Conservation (phyloP, 257 asterid genomes). For the Fraxinus americana region DNA sequence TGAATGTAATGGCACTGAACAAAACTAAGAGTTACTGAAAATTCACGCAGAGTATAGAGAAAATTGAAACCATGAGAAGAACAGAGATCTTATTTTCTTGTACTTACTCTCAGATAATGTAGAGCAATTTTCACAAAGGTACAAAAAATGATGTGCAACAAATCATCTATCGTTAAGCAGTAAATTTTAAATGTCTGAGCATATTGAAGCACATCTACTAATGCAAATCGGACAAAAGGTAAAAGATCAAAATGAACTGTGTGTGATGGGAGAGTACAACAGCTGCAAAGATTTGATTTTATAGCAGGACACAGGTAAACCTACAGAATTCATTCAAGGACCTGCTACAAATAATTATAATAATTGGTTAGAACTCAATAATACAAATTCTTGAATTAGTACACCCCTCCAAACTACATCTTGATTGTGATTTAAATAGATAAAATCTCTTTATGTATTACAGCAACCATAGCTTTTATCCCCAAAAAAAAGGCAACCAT, state of each 20-base stretch:
- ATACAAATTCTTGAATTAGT: too few species aligned
- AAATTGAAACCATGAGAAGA: not conserved
- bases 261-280: not conserved
- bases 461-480: too few species aligned
- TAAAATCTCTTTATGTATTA: too few species aligned
- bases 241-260: not conserved
- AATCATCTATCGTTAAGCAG: not conserved
- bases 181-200: not conserved
- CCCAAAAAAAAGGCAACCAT: too few species aligned
- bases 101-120: not conserved
- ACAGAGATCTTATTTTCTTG: not conserved
- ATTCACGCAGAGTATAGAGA: not conserved
- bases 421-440: too few species aligned
- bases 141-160: too few species aligned
- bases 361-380: not conserved
- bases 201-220: not conserved
- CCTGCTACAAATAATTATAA: not conserved
- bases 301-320: not conserved
- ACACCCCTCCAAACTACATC: too few species aligned
- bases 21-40: not conserved
- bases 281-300: not conserved
- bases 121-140: not conserved
- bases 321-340: not conserved
- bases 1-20: not conserved
- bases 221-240: not conserved